phyloP scores from a whole-genome alignment of 345 rosid species.

The Melaleuca alternifolia region DNA sequence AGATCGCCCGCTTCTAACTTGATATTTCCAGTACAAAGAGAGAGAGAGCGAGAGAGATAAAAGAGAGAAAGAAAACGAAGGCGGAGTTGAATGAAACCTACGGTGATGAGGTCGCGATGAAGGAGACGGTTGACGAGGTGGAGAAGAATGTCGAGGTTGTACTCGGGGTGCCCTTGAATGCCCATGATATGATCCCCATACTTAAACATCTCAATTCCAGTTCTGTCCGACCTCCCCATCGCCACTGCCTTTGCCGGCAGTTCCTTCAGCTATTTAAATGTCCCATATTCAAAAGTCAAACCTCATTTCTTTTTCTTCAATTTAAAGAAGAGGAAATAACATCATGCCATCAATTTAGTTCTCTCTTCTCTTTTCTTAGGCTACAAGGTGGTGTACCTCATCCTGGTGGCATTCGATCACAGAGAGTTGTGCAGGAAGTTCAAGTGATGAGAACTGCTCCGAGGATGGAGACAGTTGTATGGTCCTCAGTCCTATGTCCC shows the following conservation, averaged over 20 bases:
- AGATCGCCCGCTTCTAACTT: not conserved
- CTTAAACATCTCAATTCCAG: conserved; percentile 48
- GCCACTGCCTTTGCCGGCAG: conserved; percentile 43
- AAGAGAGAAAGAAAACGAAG: not conserved
- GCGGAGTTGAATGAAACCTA: not conserved
- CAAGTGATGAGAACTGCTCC: conserved; percentile 23
- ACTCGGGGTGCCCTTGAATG: conserved; percentile 76
- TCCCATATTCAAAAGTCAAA: not conserved
- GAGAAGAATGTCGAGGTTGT: conserved; percentile 46
- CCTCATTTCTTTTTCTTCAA: not conserved
- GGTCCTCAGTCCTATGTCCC: conserved; percentile 56
- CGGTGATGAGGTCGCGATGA: conserved; percentile 19
- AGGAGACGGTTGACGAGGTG: conserved; percentile 40
- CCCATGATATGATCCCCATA: conserved; percentile 66
- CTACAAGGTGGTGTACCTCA: conserved; percentile 29
- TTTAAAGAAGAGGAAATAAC: not conserved
- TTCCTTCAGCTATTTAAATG: conserved; percentile 22
- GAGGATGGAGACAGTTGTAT: conserved; percentile 30
- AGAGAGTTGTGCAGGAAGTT: conserved; percentile 22
- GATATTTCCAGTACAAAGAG: not conserved
- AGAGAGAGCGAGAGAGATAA: too few species aligned
- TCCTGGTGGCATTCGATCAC: conserved; percentile 57
- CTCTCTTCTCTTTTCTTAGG: rapidly evolving
- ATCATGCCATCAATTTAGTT: not conserved
- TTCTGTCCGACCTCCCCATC: conserved; percentile 40